Conservation (phyloP, 2,329 filamentous ascomycete species). For the Xylaria digitata region DNA sequence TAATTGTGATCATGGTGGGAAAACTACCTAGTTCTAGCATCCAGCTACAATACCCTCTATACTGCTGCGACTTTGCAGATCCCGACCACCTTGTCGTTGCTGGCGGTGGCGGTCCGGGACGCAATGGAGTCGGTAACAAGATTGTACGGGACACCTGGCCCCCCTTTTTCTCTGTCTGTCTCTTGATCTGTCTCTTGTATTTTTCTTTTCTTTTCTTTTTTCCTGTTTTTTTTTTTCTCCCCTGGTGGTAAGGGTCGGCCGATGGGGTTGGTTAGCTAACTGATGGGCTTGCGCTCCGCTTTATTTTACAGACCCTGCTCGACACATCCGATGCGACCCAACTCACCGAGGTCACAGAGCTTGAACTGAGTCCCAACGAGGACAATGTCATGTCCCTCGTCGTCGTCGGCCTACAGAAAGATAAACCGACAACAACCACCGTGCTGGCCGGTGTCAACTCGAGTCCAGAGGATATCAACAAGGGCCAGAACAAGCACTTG, state of each 20-base stretch:
- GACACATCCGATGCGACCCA: slow-evolving; percentile 74
- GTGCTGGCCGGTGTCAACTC: slow-evolving; percentile 87
- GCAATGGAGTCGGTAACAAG: slow-evolving; percentile 86
- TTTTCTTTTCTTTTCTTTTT: background rate
- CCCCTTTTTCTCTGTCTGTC: background rate
- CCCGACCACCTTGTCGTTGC: slow-evolving; percentile 81
- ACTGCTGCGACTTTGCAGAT: slow-evolving; percentile 87
- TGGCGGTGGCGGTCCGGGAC: slow-evolving; percentile 86
- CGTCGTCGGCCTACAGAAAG: slow-evolving; percentile 71
- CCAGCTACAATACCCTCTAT: slow-evolving; percentile 84
- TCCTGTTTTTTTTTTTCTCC: background rate
- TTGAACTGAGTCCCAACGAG: slow-evolving; percentile 84
- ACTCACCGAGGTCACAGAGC: slow-evolving; percentile 73
- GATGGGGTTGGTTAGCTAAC: slow-evolving; percentile 29
- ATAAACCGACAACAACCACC: slow-evolving; percentile 60
- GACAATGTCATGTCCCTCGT: slow-evolving; percentile 89
- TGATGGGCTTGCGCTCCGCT: slow-evolving; percentile 27
- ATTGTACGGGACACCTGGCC: slow-evolving; percentile 66
- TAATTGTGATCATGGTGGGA: slow-evolving; percentile 45
- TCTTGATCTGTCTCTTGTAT: background rate
- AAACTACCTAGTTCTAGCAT: slow-evolving; percentile 66
- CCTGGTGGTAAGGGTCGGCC: too few relatives aligned
- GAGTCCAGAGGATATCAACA: slow-evolving; percentile 74
- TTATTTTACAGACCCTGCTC: slow-evolving; percentile 70
- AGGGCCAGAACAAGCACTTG: slow-evolving; percentile 86